Percentiles rank a stretch among this genome's conserved stretches.
Conservation (phyloP, 2,329 filamentous ascomycete species). For the Stemphylium lycopersici region DNA sequence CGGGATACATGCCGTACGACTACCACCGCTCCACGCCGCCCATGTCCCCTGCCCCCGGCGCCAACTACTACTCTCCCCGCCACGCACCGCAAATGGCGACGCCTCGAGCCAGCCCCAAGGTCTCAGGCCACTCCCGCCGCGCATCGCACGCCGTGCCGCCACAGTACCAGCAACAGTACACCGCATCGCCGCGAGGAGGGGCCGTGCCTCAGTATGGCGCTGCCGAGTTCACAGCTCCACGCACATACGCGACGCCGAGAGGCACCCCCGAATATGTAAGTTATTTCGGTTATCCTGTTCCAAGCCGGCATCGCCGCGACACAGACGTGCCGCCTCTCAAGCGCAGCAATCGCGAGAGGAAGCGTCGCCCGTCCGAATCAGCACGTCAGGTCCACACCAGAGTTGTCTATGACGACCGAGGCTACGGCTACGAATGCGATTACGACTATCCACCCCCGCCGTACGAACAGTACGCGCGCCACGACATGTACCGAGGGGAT, state of each 20-base stretch:
- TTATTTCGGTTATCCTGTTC: constrained; percentile 58
- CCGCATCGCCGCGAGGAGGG: constrained; percentile 39
- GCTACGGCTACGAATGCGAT: constrained; percentile 55
- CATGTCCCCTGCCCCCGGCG: constrained; percentile 55
- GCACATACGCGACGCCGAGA: constrained; percentile 57
- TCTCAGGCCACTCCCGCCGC: constrained; percentile 60
- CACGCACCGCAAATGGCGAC: constrained; percentile 59
- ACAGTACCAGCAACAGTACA: constrained; percentile 53
- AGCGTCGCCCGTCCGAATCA: constrained; percentile 59
- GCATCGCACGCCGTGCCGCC: constrained; percentile 58
- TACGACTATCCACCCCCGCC: constrained; percentile 57
- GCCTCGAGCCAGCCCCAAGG: constrained; percentile 54
- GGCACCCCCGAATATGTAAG: constrained; percentile 70
- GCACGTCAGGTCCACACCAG: constrained; percentile 62
- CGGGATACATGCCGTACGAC: constrained; percentile 48
- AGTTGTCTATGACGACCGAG: constrained; percentile 61
- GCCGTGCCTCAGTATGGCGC: constrained; percentile 52
- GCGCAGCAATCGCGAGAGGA: constrained; percentile 51
- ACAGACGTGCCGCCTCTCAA: constrained; percentile 49
- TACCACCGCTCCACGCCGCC: constrained; percentile 43
- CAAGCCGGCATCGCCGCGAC: constrained; percentile 49
- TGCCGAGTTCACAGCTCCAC: constrained; percentile 44
- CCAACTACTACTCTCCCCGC: constrained; percentile 61
- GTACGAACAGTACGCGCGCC: constrained; percentile 57
- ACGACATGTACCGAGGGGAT: constrained; percentile 59